Percentiles rank a stretch among this genome's conserved stretches.
phyloP scores from a whole-genome alignment of 768 basidiomycete genomes.

The Mycena capillaripes region DNA sequence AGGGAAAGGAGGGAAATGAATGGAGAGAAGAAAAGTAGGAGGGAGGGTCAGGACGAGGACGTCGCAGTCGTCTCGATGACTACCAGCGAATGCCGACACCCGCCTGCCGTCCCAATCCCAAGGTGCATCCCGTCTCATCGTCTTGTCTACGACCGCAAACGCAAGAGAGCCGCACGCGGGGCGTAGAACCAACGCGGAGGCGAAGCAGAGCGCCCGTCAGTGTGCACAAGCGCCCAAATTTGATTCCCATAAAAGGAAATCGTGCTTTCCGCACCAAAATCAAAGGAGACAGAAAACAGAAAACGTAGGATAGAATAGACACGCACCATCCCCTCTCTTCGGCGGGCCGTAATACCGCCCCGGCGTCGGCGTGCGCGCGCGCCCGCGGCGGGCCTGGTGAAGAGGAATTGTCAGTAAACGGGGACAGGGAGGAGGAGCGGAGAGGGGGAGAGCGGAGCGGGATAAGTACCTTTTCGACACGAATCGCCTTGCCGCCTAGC shows the following conservation, averaged over 20 bases:
- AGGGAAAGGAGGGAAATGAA: background rate
- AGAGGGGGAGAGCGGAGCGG: too few relatives aligned
- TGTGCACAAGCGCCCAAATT: too few relatives aligned
- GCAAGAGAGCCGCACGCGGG: too few relatives aligned
- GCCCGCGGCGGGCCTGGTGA: constrained; percentile 87
- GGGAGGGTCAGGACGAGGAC: background rate
- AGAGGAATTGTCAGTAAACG: background rate
- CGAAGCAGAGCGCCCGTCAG: too few relatives aligned
- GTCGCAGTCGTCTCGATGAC: too few relatives aligned
- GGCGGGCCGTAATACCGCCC: constrained; percentile 96
- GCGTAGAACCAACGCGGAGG: too few relatives aligned
- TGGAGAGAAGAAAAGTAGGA: too few relatives aligned
- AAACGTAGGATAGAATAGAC: background rate
- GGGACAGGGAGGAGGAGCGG: too few relatives aligned
- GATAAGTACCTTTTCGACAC: constrained; percentile 82
- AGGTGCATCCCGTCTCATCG: too few relatives aligned
- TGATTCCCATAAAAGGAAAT: background rate
- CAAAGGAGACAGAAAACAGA: background rate
- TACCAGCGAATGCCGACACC: too few relatives aligned
- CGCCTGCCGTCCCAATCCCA: too few relatives aligned
- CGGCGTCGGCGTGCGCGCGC: constrained; percentile 93
- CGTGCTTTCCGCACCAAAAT: background rate
- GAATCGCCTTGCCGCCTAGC: constrained; percentile 88
- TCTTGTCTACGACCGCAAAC: too few relatives aligned
- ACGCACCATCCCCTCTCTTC: constrained; percentile 69